phyloP scores from a whole-genome alignment of 1,284 basidiomycete species.

The Sphaerobolus stellatus region DNA sequence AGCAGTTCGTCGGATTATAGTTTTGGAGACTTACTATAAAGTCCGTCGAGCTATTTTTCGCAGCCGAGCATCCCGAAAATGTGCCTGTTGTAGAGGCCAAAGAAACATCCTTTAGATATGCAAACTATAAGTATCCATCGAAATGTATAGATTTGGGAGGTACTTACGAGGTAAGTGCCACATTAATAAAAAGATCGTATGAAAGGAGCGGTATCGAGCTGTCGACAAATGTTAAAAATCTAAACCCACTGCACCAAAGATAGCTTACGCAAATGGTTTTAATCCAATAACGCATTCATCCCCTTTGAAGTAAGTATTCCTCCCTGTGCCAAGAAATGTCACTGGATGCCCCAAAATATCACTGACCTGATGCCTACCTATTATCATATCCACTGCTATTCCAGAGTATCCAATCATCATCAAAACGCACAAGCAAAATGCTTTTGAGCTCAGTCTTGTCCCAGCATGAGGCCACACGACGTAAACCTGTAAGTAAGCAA shows the following conservation, averaged over 20 bases:
- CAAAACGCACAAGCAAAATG: conserved; percentile 7
- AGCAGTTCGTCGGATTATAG: background rate
- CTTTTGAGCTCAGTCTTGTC: conserved; percentile 11
- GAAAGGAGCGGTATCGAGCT: conserved; percentile 40
- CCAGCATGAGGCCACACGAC: conserved; percentile 14
- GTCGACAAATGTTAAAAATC: background rate
- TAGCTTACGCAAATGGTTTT: conserved; percentile 29
- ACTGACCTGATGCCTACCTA: background rate
- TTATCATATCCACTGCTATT: conserved; percentile 5
- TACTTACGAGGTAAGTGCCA: conserved; percentile 24
- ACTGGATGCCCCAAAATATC: background rate
- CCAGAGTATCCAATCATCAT: conserved; percentile 12
- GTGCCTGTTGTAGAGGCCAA: conserved; percentile 41
- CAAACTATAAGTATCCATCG: background rate
- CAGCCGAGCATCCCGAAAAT: conserved; percentile 35
- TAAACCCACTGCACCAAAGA: background rate
- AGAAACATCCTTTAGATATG: conserved; percentile 45
- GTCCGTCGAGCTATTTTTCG: conserved; percentile 41
- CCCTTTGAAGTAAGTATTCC: conserved; percentile 34
- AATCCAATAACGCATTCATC: conserved; percentile 47
- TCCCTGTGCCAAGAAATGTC: conserved; percentile 23
- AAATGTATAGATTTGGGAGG: background rate
- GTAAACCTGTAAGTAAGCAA: conserved; percentile 5
- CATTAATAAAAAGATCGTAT: conserved; percentile 40
- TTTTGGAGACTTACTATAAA: conserved; percentile 31